Base-by-base conservation (phyloP, 2,329 filamentous ascomycete species). In the Diaporthe helianthi region DNA sequence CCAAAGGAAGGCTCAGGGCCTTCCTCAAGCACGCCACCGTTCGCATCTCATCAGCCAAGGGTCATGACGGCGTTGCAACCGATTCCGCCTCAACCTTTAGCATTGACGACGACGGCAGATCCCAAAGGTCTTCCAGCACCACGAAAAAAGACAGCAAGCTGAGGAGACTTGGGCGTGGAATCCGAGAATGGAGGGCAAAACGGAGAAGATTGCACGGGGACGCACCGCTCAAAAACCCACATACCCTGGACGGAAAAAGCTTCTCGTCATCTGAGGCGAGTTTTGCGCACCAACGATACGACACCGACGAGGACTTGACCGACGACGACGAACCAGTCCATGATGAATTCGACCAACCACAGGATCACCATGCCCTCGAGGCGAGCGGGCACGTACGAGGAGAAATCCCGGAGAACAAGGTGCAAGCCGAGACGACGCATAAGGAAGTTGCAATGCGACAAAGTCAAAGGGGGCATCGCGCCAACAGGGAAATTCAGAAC, bases 171-270 rank as follows among this genome's bases (percentile, higher is more conserved):
- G 41, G 52, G n/a, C 65, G 65, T 4, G 65, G 65, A 24, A 67
- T 67, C 47, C 31, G 65, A 24, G 52, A 49, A 38, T 67, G 65
- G 65, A 58, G 65, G 22, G 38, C 31, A 38, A 67, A 58, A 58
- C 53, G 65, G 52, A 58, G 22, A 17, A 67, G 54, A 29, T 31
- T 51, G 29, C 65, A 47, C 24, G 52, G 65, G 9, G 52, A 51
- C 12, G n/a, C 17, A 24, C 52, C 9, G 12, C 22, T 22, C 15
- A 8, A 22, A 36, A 29, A 3, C 17, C 29, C 52, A 15, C 33
- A 36, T 15, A 29, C 31, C 9, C 2, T 58, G 24, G 41, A 26
- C 6, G 49, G 41, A 31, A 58, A 58, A 29, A 63, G 58, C 29
- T 63, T 63, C 26, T 33, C 58, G 17, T 63, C 58, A 15, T 63